Evolutionary conservation across 306 rosid species (phyloP), one percentile per base, ranked within the genome.

Genomic region (Quercus aquifolioides): DNA sequence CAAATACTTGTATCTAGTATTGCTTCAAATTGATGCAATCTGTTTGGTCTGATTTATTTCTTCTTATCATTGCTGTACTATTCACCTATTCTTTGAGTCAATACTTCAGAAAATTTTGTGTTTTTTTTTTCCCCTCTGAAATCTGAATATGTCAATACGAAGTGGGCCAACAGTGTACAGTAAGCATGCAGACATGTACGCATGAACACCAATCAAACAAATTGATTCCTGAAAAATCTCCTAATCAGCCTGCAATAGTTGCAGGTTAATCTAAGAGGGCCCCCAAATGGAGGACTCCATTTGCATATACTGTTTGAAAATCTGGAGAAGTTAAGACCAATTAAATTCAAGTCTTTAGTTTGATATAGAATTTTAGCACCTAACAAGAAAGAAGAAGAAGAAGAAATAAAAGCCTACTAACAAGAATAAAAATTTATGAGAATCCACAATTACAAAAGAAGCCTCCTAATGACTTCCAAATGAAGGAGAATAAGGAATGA

Each of bases 1-100:
- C 79, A 67, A 19, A 60, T 30, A 30, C 65, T 76, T 79, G 7
- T 71, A 9, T 65, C 35, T 74, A 76, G 7, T 64, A 9, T 65
- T 43, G 54, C 35, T 69, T 78, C 69, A 21, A 72, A 33, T 74
- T 81, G 58, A 63, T 25, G 35, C 55, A 19, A 63, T 55, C 28
- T 57, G 43, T 63, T 74, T 84, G 58, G 79, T 63, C 63, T 10
- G 67, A 51, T 30, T 54, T 77, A 30, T 51, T 12, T 67, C 26
- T 71, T 70, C 75, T 35, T 64, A 73, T 51, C 74, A 70, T 76
- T 65, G 6, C 6, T 8, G 30, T 25, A 12, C 35, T 15, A 1
- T 1, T 23, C 26, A 10, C 8, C 38, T 11, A 62, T 62, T 26
- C 5, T 62, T 18, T 62, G 33, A 58, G 35, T 11, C 7, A 5